Evolutionary conservation across 306 rosid species (phyloP), one percentile per base, ranked within the genome.

Genomic region (Medicago ruthenica): DNA sequence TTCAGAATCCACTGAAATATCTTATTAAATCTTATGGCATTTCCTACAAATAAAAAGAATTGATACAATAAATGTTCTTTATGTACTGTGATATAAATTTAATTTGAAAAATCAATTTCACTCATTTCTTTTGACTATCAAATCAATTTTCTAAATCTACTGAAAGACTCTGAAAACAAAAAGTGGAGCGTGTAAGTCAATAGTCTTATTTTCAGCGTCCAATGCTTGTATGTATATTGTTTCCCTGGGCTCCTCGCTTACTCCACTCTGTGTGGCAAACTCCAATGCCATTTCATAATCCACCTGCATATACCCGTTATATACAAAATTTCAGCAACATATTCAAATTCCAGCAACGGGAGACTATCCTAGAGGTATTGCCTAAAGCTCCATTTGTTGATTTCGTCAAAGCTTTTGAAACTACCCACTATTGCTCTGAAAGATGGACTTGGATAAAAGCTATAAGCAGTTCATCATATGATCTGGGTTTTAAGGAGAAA

Each of bases 271-370:
- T 55, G 98, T 86, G 13, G 98, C 98, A 78, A 88, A 95, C 77
- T 95, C 98, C 84, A 92, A 64, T 16, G 96, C 96, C 98, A 95
- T 95, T 78, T 95, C 98, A 60, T 88, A 91, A 88, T 95, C 98
- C 74, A 92, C 97, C 98, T 95, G 92, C 80, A 82, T 24, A 76
- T 61, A 36, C 51, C 50, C 71, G 68, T 62, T 53, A 53, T 51
- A n/a, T n/a, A n/a, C n/a, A n/a, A n/a, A n/a, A n/a, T n/a, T n/a
- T n/a, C n/a, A n/a, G n/a, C n/a, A n/a, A n/a, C n/a, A n/a, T n/a
- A 74, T 74, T 42, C 54, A 63, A 68, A 69, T 55, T 70, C 69
- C 44, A 58, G 34, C 4, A 27, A 27, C 37, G 22, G 42, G 8
- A 61, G 2, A 63, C 45, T 40, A 54, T 62, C 41, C 65, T 21